Base-by-base conservation (phyloP, 352 stramenopile genomes). In the Phytophthora meadii region DNA sequence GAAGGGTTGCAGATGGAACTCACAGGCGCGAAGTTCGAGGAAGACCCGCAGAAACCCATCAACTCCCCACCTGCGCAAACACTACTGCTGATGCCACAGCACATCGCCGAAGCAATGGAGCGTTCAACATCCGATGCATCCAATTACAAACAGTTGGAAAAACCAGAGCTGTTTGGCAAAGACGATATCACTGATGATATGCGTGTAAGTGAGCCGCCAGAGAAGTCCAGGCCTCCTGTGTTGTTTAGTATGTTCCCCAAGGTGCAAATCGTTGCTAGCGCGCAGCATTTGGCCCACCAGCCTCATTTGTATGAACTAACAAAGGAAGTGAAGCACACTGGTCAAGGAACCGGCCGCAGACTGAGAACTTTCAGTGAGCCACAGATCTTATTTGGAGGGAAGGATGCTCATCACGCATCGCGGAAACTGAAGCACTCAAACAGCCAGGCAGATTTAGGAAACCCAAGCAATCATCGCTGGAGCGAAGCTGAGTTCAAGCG, bases 221-320 rank as follows among this genome's bases (percentile, higher is more conserved):
- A 93, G 44, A 89, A 88, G 45, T 72, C 63, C 12, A 72, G 85
- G n/a, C 66, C 80, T 0, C 59, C 79, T 1, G 60, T 75, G 30
- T 63, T 95, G 10, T 95, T 93, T 58, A 83, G 74, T 44, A 93
- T 95, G 81, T 95, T 95, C 25, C 88, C 88, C 0, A 94, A 91
- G 54, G 88, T 94, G 8, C 84, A 93, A 50, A 94, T 95, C 46
- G 84, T 93, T 25, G 72, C 84, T 9, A 92, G 82, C 22, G 84
- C 88, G 2, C 87, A 94, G 64, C 87, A 93, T 54, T 72, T 93
- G 9, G 82, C 79, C 0, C 84, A 93, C 24, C 81, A 92, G 53
- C 77, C 84, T 3, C 82, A 87, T 45, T 66, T 93, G 5, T 71
- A 91, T 48, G 74, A 72, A 22, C 19, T 81, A 54, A 74, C 57